phyloP scores from a whole-genome alignment of 768 basidiomycete species.

The Panaeolus cyanescens region DNA sequence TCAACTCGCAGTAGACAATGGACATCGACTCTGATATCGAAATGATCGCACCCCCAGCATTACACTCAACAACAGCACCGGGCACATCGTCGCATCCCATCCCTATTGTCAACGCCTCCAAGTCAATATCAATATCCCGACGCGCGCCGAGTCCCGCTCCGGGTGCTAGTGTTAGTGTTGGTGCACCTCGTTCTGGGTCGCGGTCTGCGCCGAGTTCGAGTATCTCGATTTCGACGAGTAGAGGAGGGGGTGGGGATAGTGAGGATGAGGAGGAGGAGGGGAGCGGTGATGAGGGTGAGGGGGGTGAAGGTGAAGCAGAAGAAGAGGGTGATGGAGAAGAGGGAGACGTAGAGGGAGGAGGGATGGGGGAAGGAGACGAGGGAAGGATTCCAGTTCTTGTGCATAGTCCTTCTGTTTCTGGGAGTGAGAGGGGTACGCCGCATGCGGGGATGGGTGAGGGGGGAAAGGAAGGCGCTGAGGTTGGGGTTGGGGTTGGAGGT shows the following conservation, averaged over 20 bases:
- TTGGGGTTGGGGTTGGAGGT: no score
- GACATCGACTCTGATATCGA: neutral
- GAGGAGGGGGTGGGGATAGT: neutral
- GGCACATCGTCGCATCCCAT: neutral
- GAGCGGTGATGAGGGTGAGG: neutral
- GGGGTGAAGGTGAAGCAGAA: neutral
- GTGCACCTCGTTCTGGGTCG: neutral
- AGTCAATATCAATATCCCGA: no score
- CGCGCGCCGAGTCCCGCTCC: no score
- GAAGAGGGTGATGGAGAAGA: no score
- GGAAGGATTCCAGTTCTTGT: slow-evolving; percentile 29
- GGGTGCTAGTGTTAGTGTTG: no score
- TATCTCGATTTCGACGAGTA: neutral
- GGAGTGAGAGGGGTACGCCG: slow-evolving; percentile 10
- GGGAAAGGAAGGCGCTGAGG: no score
- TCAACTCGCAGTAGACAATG: no score
- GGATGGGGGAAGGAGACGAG: no score
- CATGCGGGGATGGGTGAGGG: neutral
- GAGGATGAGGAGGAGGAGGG: neutral
- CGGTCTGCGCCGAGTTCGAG: neutral
- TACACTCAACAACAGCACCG: neutral
- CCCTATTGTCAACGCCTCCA: no score
- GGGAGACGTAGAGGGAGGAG: no score
- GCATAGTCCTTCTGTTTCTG: slow-evolving; percentile 28
- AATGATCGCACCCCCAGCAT: neutral